Percentiles rank a stretch among this genome's conserved stretches.
Evolutionary conservation across 352 stramenopile species (phyloP).

Genomic region (Globisporangium paroecandrum): DNA sequence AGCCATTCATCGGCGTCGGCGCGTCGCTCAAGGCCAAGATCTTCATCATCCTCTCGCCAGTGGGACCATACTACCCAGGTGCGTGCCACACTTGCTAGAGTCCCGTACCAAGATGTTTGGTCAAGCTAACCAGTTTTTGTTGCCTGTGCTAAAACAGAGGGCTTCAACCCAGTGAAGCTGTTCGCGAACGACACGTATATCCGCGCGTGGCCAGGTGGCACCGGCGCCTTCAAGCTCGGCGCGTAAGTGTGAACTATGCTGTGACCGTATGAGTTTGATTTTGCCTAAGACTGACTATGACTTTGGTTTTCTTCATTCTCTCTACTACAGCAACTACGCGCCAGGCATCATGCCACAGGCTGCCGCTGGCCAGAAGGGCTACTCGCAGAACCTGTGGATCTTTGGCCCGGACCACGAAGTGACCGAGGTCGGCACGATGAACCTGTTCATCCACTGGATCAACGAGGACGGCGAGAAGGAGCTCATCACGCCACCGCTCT

Average conservation of each 20-base stretch:
- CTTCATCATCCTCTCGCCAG: constrained; percentile 95
- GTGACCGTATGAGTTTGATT: background rate
- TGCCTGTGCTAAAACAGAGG: constrained; percentile 32
- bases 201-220: constrained; percentile 95
- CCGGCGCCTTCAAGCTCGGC: constrained; percentile 92
- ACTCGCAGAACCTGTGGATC: constrained; percentile 93
- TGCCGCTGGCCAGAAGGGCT: constrained; percentile 81
- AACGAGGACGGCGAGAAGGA: constrained; percentile 92
- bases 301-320: background rate
- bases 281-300: background rate
- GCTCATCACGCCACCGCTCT: constrained; percentile 94
- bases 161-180: constrained; percentile 90
- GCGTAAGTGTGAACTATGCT: constrained; percentile 33
- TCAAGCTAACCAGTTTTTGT: background rate
- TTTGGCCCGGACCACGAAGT: constrained; percentile 92
- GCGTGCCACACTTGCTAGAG: too few relatives aligned
- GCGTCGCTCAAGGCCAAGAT: constrained; percentile 89
- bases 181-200: constrained; percentile 91
- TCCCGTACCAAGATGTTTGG: too few relatives aligned
- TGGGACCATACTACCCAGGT: constrained; percentile 96
- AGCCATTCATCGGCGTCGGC: constrained; percentile 89
- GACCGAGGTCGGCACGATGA: constrained; percentile 95
- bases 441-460: constrained; percentile 96
- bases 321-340: constrained; percentile 66
- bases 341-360: constrained; percentile 91